phyloP scores from a whole-genome alignment of 352 stramenopile genomes.

The Pythium phragmitis region DNA sequence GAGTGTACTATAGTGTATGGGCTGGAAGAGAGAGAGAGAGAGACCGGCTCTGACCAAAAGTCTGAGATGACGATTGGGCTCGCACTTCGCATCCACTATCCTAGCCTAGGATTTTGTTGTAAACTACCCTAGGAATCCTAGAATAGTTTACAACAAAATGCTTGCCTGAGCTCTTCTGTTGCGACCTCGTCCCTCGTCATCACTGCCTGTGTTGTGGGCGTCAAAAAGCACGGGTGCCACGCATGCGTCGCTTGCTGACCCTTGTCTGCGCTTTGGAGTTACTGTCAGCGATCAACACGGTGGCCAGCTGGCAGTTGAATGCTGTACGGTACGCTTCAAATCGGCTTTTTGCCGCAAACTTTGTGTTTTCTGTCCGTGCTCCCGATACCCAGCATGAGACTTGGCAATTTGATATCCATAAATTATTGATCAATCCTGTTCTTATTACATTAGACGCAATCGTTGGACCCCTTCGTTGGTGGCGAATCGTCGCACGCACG shows the following conservation, averaged over 20 bases:
- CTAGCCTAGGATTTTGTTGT: too few species aligned
- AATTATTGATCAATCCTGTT: neutral
- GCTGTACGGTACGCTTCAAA: too few species aligned
- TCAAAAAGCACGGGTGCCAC: neutral
- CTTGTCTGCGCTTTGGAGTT: neutral
- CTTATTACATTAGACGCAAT: neutral
- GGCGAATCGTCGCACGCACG: conserved; percentile 17
- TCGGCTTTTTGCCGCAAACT: too few species aligned
- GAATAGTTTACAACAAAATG: too few species aligned
- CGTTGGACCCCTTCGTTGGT: neutral
- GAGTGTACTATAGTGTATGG: neutral
- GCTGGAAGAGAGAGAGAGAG: neutral
- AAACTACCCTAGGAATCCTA: too few species aligned
- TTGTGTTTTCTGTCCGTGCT: too few species aligned
- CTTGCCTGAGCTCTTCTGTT: too few species aligned
- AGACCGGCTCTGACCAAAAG: too few species aligned
- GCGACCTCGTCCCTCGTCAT: neutral
- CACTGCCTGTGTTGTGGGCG: neutral
- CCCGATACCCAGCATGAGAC: too few species aligned
- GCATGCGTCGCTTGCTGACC: neutral
- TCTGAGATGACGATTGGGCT: neutral
- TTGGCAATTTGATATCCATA: too few species aligned
- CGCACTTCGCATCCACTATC: neutral
- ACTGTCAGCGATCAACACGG: neutral
- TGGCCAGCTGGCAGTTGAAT: too few species aligned